phyloP scores from a whole-genome alignment of 495 filamentous ascomycete genomes.

The Hypoxylon cercidicola region DNA sequence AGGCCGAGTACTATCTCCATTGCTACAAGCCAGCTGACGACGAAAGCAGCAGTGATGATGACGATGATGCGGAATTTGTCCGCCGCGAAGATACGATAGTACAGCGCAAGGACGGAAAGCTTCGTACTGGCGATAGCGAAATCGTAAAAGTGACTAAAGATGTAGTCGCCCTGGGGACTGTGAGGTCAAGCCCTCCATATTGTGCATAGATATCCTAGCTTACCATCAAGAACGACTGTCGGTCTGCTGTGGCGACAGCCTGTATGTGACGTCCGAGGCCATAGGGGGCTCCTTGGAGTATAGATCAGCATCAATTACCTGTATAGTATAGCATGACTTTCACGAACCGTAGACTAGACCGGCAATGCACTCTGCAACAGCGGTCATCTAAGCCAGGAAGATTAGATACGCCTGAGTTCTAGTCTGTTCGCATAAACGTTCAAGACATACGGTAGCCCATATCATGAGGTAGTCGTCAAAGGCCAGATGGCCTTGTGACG shows the following conservation, averaged over 20 bases:
- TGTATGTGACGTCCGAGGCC: slow-evolving; percentile 45
- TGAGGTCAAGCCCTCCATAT: slow-evolving; percentile 1
- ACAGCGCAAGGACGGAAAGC: slow-evolving; percentile 45
- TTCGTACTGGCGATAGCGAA: slow-evolving; percentile 45
- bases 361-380: slow-evolving; percentile 41
- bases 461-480: slow-evolving; percentile 45
- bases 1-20: slow-evolving; percentile 43
- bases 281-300: slow-evolving; percentile 26
- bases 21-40: slow-evolving; percentile 38
- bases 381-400: slow-evolving; percentile 17
- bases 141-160: slow-evolving; percentile 48
- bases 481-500: slow-evolving; percentile 29
- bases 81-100: slow-evolving; percentile 42
- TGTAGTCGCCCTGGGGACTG: slow-evolving; percentile 38
- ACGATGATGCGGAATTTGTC: slow-evolving; percentile 26
- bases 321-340: background rate
- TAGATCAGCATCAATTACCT: slow-evolving; percentile 5
- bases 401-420: background rate
- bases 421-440: background rate
- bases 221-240: slow-evolving; percentile 35
- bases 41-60: slow-evolving; percentile 27
- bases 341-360: slow-evolving; percentile 41
- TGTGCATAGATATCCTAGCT: background rate
- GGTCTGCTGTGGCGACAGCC: slow-evolving; percentile 16
- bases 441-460: slow-evolving; percentile 40